Evolutionary conservation across 768 basidiomycete genomes (phyloP), one percentile per base, ranked within the genome.

Genomic region (Leccinum longicurvipes): DNA sequence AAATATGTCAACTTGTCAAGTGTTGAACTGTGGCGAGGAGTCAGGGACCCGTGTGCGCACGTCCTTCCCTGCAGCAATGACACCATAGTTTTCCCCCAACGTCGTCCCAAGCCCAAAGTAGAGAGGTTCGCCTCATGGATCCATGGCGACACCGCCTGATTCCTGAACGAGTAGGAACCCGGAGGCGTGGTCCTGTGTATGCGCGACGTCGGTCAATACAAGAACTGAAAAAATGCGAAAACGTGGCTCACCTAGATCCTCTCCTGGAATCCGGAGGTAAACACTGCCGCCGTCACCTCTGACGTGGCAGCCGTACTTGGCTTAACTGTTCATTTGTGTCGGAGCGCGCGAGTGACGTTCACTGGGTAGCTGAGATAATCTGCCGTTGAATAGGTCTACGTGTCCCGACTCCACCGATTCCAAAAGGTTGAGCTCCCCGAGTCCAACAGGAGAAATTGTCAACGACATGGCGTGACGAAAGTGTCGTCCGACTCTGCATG

Each of bases 371-470:
- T 79, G 65, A 0, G 89, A 84, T 32, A 98, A 87, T 21, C 78
- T 79, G 31, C 83, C 82, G 66, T 89, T 93, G 71, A 93, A 88
- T 2, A 94, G 91, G n/a, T 93, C 89, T 1, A 91, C 87, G 68
- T 99, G 97, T 0, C 86, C 87, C 4, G 89, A 83, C 67, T 99
- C 96, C 44, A 96, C 90, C 4, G 91, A 93, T 75, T 98, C 94
- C 59, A 98, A 84, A 73, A 94, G 86, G 57, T 78, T 80, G 48
- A 93, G 75, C 14, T 72, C 71, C 10, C 76, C 73, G 3, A 76
- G 72, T 11, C 78, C 68, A 48, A 82, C 45, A 4, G 51, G 42
- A 11, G 67, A 61, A 59, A 92, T 89, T 24, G 53, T 64, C 41
- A 93, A 73, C 8, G 78, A 74, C 6, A 70, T 73, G 19, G 82